These are phyloP conservation scores for Fusarium proliferatum DNA, from an alignment of 2,329 filamentous ascomycete genomes.

Conservation along the genomic window DNA sequence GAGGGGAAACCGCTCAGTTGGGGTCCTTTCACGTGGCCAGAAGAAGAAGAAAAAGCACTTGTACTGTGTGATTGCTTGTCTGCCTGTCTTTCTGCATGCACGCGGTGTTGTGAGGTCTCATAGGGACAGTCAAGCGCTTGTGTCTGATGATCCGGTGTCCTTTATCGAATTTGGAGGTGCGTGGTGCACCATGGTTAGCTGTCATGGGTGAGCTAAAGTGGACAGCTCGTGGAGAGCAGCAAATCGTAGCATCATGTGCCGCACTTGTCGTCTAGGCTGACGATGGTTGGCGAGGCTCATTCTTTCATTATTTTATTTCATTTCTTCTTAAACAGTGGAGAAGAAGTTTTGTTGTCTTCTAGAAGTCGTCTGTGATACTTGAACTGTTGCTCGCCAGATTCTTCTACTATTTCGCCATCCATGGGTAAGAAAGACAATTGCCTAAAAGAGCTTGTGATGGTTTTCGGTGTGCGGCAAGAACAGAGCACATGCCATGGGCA, in stretches of 20 bases:
- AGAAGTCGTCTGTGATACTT: background rate
- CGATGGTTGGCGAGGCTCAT: background rate
- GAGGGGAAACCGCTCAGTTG: conserved; percentile 25
- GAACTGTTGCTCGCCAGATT: background rate
- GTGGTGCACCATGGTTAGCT: background rate
- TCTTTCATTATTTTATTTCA: conserved; percentile 10
- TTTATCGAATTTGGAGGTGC: conserved; percentile 22
- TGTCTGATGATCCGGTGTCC: conserved; percentile 21
- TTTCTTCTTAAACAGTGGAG: background rate
- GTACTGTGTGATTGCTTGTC: conserved; percentile 8
- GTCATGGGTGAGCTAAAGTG: conserved; percentile 13
- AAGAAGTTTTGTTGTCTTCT: background rate
- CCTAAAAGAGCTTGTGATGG: conserved; percentile 6
- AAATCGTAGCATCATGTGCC: conserved; percentile 32
- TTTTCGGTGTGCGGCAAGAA: conserved; percentile 1
- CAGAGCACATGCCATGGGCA: conserved; percentile 16
- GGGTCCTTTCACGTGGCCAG: conserved; percentile 22
- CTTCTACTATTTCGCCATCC: background rate
- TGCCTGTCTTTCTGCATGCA: conserved; percentile 4
- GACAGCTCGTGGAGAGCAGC: conserved; percentile 6
- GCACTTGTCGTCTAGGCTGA: conserved; percentile 20
- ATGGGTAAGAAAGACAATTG: background rate
- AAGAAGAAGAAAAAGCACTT: background rate
- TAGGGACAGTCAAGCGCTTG: conserved; percentile 17
- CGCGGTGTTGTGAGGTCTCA: background rate